Evolutionary conservation across 768 basidiomycete species (phyloP), one percentile per base, ranked within the genome.

Genomic region (Melanogaster broomeanus): DNA sequence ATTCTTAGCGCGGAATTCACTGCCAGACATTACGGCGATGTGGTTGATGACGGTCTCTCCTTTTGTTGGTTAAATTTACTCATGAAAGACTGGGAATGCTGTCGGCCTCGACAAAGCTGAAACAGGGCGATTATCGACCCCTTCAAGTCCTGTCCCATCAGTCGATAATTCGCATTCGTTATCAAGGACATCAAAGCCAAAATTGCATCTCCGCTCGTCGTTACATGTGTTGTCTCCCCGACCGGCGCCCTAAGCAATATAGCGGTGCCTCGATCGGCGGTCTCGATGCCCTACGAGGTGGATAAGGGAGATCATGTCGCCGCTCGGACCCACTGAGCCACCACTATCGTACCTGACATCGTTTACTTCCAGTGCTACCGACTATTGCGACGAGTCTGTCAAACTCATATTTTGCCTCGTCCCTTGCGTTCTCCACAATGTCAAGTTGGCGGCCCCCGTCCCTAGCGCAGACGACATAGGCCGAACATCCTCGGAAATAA

Each of bases 401-500:
- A 12, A 18, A 19, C 7, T 42, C 42, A 21, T n/a, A 15, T 21
- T 27, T 35, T 18, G 4, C 30, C 13, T 33, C 6, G 11, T 33
- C 22, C 34, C 22, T 42, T 42, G 44, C 48, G n/a, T 12, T 35
- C 11, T 18, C 35, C 8, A 9, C 16, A 37, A 37, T 16, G 35
- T 37, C 35, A 37, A 10, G 35, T n/a, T 10, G 35, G 35, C n/a
- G 35, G 35, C n/a, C n/a, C 35, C 18, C 35, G 35, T 37, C 35
- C 18, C n/a, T 10, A 39, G 21, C 42, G 28, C 40, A 40, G 18
- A 16, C 21, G 40, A 31, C 28, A 40, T 28, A 24, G 27, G 16
- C 42, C 15, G 42, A 8, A 45, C 42, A 6, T 43, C 53, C 49
- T 65, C 57, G 58, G 60, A 62, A 53, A 55, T 65, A 28, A 42